Conservation (phyloP, 169 alveolate species). For the Neospora caninum region DNA sequence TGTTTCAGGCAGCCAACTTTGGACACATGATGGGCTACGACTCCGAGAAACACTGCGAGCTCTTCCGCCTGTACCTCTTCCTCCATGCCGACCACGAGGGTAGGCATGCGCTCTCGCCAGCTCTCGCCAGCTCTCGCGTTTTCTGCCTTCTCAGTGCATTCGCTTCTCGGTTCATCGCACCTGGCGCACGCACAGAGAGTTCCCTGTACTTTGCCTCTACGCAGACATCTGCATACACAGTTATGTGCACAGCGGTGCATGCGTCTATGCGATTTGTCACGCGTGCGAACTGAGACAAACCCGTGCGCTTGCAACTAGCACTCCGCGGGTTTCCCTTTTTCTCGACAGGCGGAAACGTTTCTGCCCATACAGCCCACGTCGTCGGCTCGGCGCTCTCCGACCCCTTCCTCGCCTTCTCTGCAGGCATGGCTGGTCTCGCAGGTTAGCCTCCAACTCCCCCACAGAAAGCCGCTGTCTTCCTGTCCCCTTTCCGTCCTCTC, state of each 20-base stretch:
- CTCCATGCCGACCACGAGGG: constrained; percentile 92
- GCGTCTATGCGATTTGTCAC: no score
- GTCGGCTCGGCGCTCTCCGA: constrained; percentile 94
- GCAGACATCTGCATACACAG: not conserved
- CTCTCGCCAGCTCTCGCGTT: no score
- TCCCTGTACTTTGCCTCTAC: no score
- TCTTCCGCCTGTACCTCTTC: constrained; percentile 77
- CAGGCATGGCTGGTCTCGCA: constrained; percentile 91
- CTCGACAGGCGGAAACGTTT: constrained; percentile 91
- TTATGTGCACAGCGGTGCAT: no score
- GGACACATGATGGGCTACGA: constrained; percentile 84
- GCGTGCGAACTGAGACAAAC: no score
- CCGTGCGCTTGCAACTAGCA: no score
- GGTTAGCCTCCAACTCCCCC: constrained; percentile 64
- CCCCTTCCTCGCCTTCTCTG: constrained; percentile 90
- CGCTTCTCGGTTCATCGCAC: not conserved
- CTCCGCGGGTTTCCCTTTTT: no score
- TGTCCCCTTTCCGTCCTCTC: not conserved
- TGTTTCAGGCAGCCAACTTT: constrained; percentile 72
- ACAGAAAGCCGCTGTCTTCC: not conserved
- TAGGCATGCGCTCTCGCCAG: not conserved
- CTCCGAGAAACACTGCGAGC: constrained; percentile 74
- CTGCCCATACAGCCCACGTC: constrained; percentile 94
- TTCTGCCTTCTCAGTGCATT: not conserved
- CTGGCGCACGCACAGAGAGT: not conserved